Evolutionary conservation across 2,329 filamentous ascomycete genomes (phyloP).

Genomic region (Exophiala lecanii-corni): DNA sequence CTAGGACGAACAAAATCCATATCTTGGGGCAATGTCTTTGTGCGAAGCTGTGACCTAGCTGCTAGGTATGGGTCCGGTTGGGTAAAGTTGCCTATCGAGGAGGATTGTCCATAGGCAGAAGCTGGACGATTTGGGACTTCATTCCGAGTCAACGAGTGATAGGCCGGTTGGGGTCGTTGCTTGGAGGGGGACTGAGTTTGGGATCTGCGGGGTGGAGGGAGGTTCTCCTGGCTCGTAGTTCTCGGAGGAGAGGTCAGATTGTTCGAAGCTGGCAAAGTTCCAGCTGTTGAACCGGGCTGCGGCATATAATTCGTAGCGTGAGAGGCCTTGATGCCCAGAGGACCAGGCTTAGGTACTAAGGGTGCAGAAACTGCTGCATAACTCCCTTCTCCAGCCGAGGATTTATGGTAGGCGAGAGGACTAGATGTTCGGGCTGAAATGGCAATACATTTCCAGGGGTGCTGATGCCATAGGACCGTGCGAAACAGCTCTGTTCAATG

Average conservation of each 20-base stretch:
- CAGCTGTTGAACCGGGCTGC: conserved; percentile 25
- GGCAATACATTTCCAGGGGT: conserved; percentile 36
- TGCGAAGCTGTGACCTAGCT: conserved; percentile 31
- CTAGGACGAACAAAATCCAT: conserved; percentile 53
- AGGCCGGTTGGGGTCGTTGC: conserved; percentile 45
- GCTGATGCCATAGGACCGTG: conserved; percentile 32
- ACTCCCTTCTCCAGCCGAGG: conserved; percentile 18
- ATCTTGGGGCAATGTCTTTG: conserved; percentile 44
- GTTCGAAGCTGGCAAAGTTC: conserved; percentile 23
- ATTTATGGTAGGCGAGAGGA: conserved; percentile 51
- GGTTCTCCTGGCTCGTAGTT: conserved; percentile 19
- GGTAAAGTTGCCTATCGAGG: conserved; percentile 26
- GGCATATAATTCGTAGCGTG: conserved; percentile 6
- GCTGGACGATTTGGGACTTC: conserved; percentile 48
- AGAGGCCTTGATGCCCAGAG: conserved; percentile 9
- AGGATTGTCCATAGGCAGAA: conserved; percentile 48
- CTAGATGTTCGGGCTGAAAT: conserved; percentile 63
- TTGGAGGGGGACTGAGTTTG: conserved; percentile 58
- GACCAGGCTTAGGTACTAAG: conserved; percentile 2
- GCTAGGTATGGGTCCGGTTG: conserved; percentile 27
- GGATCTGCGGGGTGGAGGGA: conserved; percentile 44
- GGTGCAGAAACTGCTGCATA: conserved; percentile 11
- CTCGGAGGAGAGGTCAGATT: conserved; percentile 36
- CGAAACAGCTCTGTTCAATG: conserved; percentile 38
- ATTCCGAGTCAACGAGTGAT: conserved; percentile 38